Percentiles rank a stretch among this genome's conserved stretches.
Evolutionary conservation across 805 yeast genomes (phyloP).

Genomic region (Kazachstania viticola): DNA sequence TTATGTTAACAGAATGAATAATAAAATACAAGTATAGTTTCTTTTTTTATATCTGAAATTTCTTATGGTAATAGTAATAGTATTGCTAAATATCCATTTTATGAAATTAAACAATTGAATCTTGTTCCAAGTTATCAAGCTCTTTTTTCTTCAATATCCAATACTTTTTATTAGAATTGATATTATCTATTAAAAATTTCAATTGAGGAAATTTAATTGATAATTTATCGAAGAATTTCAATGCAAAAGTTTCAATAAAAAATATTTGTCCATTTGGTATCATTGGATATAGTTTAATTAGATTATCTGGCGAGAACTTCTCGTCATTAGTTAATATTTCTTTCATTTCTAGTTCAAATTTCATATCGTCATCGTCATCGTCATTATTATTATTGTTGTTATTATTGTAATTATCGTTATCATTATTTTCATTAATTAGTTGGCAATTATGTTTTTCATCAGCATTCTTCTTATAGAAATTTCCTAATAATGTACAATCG

Average conservation of each 20-base stretch:
- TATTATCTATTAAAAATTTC: conserved; percentile 41
- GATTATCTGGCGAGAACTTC: conserved; percentile 22
- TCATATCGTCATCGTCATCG: conserved; percentile 4
- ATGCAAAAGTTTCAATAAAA: conserved; percentile 75
- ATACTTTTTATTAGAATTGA: conserved; percentile 40
- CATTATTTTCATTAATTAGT: conserved; percentile 6
- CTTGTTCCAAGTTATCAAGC: no score
- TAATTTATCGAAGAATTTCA: conserved; percentile 57
- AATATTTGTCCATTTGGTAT: conserved; percentile 68
- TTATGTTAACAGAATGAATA: no score
- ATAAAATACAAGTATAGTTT: no score
- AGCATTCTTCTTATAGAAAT: conserved; percentile 1
- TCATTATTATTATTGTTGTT: background rate
- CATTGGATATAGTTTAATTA: conserved; percentile 35
- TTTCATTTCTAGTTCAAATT: conserved; percentile 4
- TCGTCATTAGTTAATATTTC: conserved; percentile 2
- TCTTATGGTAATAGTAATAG: no score
- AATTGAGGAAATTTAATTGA: conserved; percentile 51
- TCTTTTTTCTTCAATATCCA: conserved; percentile 32
- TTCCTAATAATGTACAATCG: conserved; percentile 48
- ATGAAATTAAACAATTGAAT: no score
- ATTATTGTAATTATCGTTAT: background rate
- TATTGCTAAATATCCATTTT: no score
- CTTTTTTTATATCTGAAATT: no score
- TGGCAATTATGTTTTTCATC: background rate